Evolutionary conservation across 2,329 filamentous ascomycete genomes (phyloP), one percentile per base, ranked within the genome.

Genomic region (Aurifilum marmelostoma): DNA sequence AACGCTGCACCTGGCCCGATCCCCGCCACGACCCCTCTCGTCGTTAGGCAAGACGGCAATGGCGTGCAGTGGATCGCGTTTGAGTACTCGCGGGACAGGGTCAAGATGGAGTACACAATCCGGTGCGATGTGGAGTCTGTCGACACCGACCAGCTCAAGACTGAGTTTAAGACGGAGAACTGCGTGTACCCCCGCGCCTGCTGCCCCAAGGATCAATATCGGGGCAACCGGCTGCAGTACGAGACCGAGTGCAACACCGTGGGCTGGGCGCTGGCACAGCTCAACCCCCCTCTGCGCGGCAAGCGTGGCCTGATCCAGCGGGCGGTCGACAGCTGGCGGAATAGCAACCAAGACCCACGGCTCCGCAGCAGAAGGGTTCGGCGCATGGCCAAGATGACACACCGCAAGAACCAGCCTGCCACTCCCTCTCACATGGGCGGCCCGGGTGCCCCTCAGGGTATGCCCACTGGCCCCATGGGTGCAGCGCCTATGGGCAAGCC

Each of bases 41-140:
- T 98, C 11, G 95, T 98, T 32, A 86, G 94, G 73, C 95, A 98
- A 80, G 96, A 98, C 75, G 92, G 93, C 76, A 98, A 97, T 74
- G 96, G 96, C 11, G 95, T 98, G 8, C 96, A 98, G 80, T 98
- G 96, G 96, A 98, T 98, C 76, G 94, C 94, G 0, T 99, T 98
- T 72, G 96, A 99, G 79, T 99, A 99, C 79, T 98, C 95, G 14
- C 89, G 95, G 71, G 95, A 99, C 77, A 88, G 95, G 60, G 94
- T 98, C 74, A 99, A 99, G 88, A 97, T 98, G 94, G 94, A 98
- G 80, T 99, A 99, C 82, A 97, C 94, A 0, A 99, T 99, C 75
- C 91, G 96, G 65, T 98, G 96, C 79, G 96, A 98, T 75, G 96
- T 98, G 27, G 96, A 98, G 82, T 97, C 94, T 0, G 94, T 99